phyloP scores from a whole-genome alignment of 768 basidiomycete genomes.

The Tubosaeta sp. region DNA sequence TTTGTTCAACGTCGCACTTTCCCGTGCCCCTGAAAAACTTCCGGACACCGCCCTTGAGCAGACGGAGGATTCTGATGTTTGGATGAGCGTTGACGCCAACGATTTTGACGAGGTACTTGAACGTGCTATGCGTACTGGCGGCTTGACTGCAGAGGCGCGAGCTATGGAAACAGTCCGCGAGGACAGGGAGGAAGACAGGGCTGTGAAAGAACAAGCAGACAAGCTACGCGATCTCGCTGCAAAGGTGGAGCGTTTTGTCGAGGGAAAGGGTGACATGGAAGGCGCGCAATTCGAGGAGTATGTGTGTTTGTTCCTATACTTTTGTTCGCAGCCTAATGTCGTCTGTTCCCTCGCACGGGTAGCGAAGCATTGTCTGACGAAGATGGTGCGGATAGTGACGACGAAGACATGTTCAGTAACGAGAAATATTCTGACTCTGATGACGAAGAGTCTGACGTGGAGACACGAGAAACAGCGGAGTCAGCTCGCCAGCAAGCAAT shows the following conservation, averaged over 20 bases:
- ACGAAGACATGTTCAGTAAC: conserved; percentile 37
- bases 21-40: conserved; percentile 32
- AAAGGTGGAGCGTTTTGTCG: conserved; percentile 87
- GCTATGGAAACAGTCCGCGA: conserved; percentile 49
- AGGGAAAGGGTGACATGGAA: conserved; percentile 83
- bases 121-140: conserved; percentile 27
- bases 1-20: conserved; percentile 62
- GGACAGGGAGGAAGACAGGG: conserved; percentile 34
- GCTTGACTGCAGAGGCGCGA: conserved; percentile 19
- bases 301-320: conserved; percentile 13
- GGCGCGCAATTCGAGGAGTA: conserved; percentile 92
- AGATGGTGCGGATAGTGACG: conserved; percentile 30
- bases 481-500: conserved; percentile 59
- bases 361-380: conserved; percentile 74
- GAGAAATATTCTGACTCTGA: conserved; percentile 46
- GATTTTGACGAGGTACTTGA: conserved; percentile 74
- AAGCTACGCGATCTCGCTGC: conserved; percentile 72
- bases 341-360: neutral
- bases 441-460: conserved; percentile 35
- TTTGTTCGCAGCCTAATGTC: conserved; percentile 1
- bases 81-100: conserved; percentile 78
- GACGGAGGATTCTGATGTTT: conserved; percentile 74
- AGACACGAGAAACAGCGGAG: conserved; percentile 22
- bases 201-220: conserved; percentile 62
- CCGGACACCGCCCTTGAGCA: conserved; percentile 13